Percentiles rank a stretch among this genome's conserved stretches.
Evolutionary conservation across 495 filamentous ascomycete species (phyloP).

Genomic region (Podospora pseudopauciseta): DNA sequence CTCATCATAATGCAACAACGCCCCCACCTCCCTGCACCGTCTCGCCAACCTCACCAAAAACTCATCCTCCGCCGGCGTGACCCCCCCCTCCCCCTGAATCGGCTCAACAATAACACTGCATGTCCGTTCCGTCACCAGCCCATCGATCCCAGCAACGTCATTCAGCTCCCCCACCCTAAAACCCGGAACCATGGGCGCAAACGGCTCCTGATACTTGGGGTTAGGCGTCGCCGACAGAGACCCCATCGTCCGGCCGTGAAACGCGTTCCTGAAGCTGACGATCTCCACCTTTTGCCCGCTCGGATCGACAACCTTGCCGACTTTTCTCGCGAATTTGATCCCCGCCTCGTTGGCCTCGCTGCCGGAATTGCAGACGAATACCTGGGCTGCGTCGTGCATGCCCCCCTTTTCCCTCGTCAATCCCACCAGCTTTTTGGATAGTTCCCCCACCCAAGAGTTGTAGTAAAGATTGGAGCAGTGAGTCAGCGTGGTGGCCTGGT

Average conservation of each 20-base stretch:
- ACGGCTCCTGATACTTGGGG: constrained; percentile 94
- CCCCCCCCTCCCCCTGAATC: constrained; percentile 94
- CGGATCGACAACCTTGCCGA: constrained; percentile 68
- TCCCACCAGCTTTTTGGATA: constrained; percentile 80
- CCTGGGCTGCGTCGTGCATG: constrained; percentile 76
- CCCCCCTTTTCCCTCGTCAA: constrained; percentile 68
- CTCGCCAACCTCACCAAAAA: constrained; percentile 75
- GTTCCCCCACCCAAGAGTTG: constrained; percentile 85
- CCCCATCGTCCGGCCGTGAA: constrained; percentile 97
- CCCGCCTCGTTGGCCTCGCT: constrained; percentile 96
- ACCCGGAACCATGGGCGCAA: constrained; percentile 90
- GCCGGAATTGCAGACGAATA: constrained; percentile 93
- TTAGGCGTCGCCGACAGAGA: constrained; percentile 91
- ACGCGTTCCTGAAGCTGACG: constrained; percentile 83
- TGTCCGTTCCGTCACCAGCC: constrained; percentile 75
- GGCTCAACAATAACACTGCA: constrained; percentile 97
- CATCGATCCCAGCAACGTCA: constrained; percentile 63
- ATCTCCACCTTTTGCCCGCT: constrained; percentile 75
- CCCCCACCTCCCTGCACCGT: constrained; percentile 82
- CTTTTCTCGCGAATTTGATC: constrained; percentile 93
- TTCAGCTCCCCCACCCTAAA: constrained; percentile 87
- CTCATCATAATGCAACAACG: constrained; percentile 90
- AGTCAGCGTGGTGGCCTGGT: constrained; percentile 80
- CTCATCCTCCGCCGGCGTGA: constrained; percentile 74
- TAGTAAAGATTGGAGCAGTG: constrained; percentile 95